A percentile compares a stretch with the other conserved stretches of the same genome.
These are phyloP conservation scores for Phoma sp. DNA, from an alignment of 2,329 filamentous ascomycete genomes.

Conservation along the genomic window DNA sequence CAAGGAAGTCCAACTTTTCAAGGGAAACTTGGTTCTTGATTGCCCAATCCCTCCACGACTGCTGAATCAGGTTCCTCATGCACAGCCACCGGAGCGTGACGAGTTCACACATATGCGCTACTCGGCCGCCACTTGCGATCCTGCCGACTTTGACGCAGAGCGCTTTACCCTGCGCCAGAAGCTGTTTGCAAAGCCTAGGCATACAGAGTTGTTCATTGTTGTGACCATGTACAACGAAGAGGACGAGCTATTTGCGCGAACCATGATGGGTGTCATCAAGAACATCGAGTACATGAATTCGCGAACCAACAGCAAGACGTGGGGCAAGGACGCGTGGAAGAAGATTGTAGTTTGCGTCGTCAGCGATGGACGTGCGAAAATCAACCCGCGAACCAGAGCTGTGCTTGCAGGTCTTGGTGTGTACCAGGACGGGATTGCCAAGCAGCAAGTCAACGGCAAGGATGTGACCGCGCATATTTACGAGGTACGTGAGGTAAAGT, in stretches of 20 bases:
- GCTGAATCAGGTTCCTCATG: constrained; percentile 86
- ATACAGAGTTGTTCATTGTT: constrained; percentile 95
- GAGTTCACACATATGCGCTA: constrained; percentile 93
- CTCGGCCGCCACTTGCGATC: constrained; percentile 93
- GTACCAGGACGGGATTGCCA: constrained; percentile 97
- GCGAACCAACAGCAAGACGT: constrained; percentile 90
- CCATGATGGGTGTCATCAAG: constrained; percentile 97
- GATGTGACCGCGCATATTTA: constrained; percentile 98
- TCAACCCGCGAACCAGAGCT: constrained; percentile 89
- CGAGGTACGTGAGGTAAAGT: constrained; percentile 54
- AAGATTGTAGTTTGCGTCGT: constrained; percentile 99
- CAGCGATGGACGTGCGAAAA: constrained; percentile 95
- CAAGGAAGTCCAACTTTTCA: constrained; percentile 96
- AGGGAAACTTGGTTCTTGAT: constrained; percentile 95
- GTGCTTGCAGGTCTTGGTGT: constrained; percentile 92
- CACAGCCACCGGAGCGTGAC: constrained; percentile 77
- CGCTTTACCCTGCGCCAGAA: constrained; percentile 92
- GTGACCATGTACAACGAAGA: constrained; percentile 99
- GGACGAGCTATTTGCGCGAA: constrained; percentile 92
- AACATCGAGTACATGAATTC: constrained; percentile 99
- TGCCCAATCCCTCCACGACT: constrained; percentile 92
- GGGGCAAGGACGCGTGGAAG: constrained; percentile 99
- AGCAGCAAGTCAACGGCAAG: constrained; percentile 96
- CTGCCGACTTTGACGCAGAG: constrained; percentile 83
- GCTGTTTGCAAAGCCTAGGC: constrained; percentile 88